Conservation (phyloP, 2,329 filamentous ascomycete species). For the Penicillium sp. region DNA sequence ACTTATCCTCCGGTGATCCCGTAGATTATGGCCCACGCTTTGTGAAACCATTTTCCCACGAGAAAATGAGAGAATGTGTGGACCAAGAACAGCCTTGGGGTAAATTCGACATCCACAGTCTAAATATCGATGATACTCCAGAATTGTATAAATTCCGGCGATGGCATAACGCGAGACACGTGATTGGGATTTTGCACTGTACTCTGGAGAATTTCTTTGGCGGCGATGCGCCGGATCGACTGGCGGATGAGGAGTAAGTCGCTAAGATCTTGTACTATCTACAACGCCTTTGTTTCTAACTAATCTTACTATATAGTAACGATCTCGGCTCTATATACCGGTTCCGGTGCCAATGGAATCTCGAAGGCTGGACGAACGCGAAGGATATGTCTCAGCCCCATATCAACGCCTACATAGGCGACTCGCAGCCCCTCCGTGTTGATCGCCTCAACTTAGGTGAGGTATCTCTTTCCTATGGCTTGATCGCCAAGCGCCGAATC, state of each 20-base stretch:
- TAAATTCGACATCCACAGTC: neutral
- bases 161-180: neutral
- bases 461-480: neutral
- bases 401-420: neutral
- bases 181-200: neutral
- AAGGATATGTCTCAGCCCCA: neutral
- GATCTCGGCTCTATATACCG: neutral
- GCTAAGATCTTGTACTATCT: neutral
- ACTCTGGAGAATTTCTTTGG: neutral
- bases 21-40: neutral
- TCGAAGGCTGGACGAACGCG: neutral
- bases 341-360: neutral
- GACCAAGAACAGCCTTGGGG: neutral
- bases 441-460: neutral
- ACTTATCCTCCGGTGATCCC: neutral
- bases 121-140: neutral
- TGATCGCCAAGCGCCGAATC: neutral
- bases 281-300: neutral
- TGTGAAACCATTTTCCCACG: neutral
- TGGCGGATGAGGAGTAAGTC: neutral
- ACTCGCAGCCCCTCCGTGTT: neutral
- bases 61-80: neutral
- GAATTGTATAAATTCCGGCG: neutral
- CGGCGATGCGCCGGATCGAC: neutral
- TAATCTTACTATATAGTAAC: neutral